Conservation (phyloP, 306 rosid genomes). For the Argentina anserina region DNA sequence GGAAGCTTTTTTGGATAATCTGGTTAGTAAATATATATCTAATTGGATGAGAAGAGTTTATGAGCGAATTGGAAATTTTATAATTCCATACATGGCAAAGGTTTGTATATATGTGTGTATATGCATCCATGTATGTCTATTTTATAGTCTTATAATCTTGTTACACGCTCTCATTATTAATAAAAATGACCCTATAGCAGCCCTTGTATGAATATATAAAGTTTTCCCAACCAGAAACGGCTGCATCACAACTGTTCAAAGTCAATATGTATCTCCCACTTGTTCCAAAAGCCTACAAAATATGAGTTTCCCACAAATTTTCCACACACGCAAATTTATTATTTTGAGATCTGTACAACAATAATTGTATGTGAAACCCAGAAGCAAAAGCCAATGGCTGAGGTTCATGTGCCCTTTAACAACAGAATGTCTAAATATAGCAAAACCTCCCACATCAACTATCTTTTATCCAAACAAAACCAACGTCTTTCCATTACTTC, state of each 20-base stretch:
- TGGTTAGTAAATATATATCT: too few relatives aligned
- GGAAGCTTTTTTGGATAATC: too few relatives aligned
- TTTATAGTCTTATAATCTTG: too few relatives aligned
- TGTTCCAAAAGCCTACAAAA: constrained; percentile 27
- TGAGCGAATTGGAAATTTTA: too few relatives aligned
- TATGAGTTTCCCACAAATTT: constrained; percentile 14
- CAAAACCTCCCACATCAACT: background rate
- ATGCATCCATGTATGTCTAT: too few relatives aligned
- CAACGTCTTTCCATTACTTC: background rate
- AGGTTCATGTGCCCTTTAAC: constrained; percentile 18
- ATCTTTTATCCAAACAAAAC: background rate
- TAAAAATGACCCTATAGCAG: background rate
- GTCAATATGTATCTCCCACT: constrained; percentile 24
- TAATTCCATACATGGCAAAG: too few relatives aligned
- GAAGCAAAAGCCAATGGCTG: background rate
- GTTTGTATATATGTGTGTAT: too few relatives aligned
- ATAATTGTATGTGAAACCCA: background rate
- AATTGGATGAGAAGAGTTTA: too few relatives aligned
- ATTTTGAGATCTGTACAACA: background rate
- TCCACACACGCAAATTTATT: constrained; percentile 24
- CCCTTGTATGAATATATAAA: background rate
- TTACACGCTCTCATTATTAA: background rate
- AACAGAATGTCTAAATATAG: constrained; percentile 33
- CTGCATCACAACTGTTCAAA: constrained; percentile 12
- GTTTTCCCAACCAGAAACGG: background rate